Base-by-base conservation (phyloP, 139 green algal genomes). In the Chlorella sp. region DNA sequence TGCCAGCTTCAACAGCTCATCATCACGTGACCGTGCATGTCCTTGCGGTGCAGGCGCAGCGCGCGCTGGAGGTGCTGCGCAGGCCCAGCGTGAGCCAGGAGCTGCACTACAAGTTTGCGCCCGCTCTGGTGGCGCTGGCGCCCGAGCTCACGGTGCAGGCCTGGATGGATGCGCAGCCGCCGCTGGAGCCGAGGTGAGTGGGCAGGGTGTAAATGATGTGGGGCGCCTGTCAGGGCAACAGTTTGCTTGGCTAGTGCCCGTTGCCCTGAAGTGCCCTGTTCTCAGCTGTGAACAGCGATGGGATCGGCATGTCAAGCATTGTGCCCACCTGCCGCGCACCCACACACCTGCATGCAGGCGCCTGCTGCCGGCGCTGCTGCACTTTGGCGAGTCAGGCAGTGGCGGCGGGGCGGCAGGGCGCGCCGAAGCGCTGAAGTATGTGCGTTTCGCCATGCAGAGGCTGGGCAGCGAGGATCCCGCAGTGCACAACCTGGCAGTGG, bases 31-130 rank as follows among this genome's bases (percentile, higher is more conserved):
- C 51, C 51, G 2, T 60, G 51, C 11, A 20, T 60, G 51, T 15
- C 13, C 15, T 23, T 20, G 51, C 15, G 28, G 25, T 44, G 21
- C 65, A 73, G 74, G 63, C 74, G 26, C 62, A 87, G 51, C 47
- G 67, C 26, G 95, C 95, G 3, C 89, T 99, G 57, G 91, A 89
- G 23, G 93, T 98, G 60, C 92, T 99, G 44, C 92, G 96, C 67
- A 90, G 91, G 63, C 96, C 96, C 1, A 80, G 41, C 30, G 90
- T 97, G 4, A 85, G 87, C 38, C 74, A 76, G 6, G 91, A 95
- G 78, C 92, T 98, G 23, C 65, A 92, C 38, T 99, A 99, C 91
- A 95, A 94, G 55, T 98, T 96, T 87, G 95, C 94, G 0, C 93
- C 96, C 0, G 88, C 81, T 6, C 91, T 98, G 12, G 88, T 98